Conservation (phyloP, 345 rosid species). For the Excoecaria agallocha region DNA sequence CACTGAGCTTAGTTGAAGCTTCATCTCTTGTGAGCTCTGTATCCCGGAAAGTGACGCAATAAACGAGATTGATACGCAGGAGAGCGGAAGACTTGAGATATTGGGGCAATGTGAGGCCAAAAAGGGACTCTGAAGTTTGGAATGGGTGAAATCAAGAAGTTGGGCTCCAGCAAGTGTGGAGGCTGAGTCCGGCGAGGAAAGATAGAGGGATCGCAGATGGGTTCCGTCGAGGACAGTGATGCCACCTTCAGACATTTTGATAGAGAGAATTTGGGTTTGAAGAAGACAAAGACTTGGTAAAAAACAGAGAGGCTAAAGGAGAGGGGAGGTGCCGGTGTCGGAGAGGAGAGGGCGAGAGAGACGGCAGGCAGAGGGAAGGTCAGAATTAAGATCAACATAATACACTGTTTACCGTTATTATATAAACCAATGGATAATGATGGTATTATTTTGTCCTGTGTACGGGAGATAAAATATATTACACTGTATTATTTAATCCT, state of each 20-base stretch:
- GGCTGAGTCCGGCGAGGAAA: slow-evolving; percentile 37
- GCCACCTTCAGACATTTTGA: slow-evolving; percentile 59
- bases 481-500: too few relatives aligned
- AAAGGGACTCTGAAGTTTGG: slow-evolving; percentile 47
- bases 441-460: too few relatives aligned
- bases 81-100: slow-evolving; percentile 52
- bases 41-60: slow-evolving; percentile 38
- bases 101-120: slow-evolving; percentile 60
- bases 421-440: too few relatives aligned
- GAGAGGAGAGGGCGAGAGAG: too few relatives aligned
- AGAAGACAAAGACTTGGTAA: not conserved
- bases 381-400: too few relatives aligned
- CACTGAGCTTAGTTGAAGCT: slow-evolving; percentile 39
- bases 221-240: slow-evolving; percentile 63
- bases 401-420: too few relatives aligned
- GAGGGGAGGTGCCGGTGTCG: too few relatives aligned
- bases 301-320: too few relatives aligned
- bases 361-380: too few relatives aligned
- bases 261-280: slow-evolving; percentile 4
- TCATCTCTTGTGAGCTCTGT: slow-evolving; percentile 34
- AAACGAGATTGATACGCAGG: slow-evolving; percentile 32
- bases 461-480: too few relatives aligned
- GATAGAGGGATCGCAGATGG: slow-evolving; percentile 49
- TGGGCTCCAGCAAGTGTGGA: slow-evolving; percentile 47
- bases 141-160: slow-evolving; percentile 57